Base-by-base conservation (phyloP, 83 land plant genomes). In the Picea abies region DNA sequence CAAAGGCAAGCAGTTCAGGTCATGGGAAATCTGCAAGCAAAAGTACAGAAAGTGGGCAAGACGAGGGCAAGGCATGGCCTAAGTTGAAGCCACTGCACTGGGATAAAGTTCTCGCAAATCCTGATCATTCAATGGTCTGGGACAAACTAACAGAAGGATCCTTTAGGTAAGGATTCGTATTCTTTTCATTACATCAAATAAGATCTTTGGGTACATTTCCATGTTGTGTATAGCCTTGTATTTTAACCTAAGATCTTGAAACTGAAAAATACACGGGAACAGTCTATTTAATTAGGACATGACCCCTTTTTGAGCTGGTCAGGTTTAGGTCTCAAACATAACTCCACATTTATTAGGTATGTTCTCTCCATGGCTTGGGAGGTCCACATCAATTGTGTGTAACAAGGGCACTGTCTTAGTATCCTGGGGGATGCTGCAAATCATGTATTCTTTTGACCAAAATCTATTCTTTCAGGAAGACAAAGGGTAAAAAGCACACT, bases 81-180 rank as follows among this genome's bases (percentile, higher is more conserved):
- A 91, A 88, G 83, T 62, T 93, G 84, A 93, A 91, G 85, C 93
- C 95, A 4, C 64, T 93, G 83, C 95, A 93, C 69, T 93, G 95
- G 95, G 95, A 91, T 69, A 91, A 90, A 73, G 84, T 93, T 63
- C 86, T 84, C 39, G 81, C 84, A 9, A 86, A 89, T 64, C 84
- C 64, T 5, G 88, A 92, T 67, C 85, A 85, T 1, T 83, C 94
- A 2, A 92, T 86, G 86, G 92, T 90, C 63, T 92, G 94, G 94
- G 94, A 92, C 82, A 85, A 92, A 86, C 71, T 92, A 41, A 84
- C 84, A 81, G 87, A 85, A 39, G 90, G 91, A 83, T 92, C 94
- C 78, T 92, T 92, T 58, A 88, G 89, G 94, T 92, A 87, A 88
- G 44, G 52, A 1, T 68, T 68, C 19, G 5, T 44, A n/a, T 44